Base-by-base conservation (phyloP, 2,329 filamentous ascomycete species). In the Verticillium tricorpus region DNA sequence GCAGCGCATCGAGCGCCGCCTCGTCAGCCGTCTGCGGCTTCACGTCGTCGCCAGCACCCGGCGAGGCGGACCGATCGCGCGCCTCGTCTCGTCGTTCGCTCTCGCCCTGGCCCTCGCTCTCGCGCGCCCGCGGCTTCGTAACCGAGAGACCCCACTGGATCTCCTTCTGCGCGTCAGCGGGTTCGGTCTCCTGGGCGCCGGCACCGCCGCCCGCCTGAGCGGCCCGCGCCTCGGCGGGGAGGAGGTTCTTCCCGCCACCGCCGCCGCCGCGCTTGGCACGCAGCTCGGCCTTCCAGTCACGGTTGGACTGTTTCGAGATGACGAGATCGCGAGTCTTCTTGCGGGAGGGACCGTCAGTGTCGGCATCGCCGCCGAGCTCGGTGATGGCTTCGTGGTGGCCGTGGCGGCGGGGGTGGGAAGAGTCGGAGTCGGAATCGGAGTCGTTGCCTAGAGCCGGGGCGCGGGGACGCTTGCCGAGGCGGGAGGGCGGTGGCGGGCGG, bases 1-100 rank as follows among this genome's bases (percentile, higher is more conserved):
- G 77, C 9, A 93, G 80, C 6, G 89, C 88, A 63, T 88, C 84
- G 63, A 93, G 76, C 9, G 90, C 90, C 68, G 84, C 77, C 4
- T 81, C 78, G 39, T 85, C 64, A 35, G 61, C 17, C 22, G 57
- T 63, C 15, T 55, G 56, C n/a, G 50, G 63, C 8, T n/a, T 56
- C 37, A 22, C 19, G 1, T 31, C 19, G 11, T 39, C 19, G 14
- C 56, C 52, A 25, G 59, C 60, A 8, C n/a, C 28, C 11, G 56
- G 34, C 45, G 19, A 50, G 9, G 45, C 45, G 22, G 45, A 50
- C 19, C 45, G 45, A 25, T 59, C 40, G 31, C 39, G 35, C 11
- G 57, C 60, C 35, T 65, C 14, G 28, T 62, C 37, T 35, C 32
- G 50, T 9, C 61, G 31, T 39, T 58, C 45, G 40, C 19, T 9